A percentile compares a stretch with the other conserved stretches of the same genome.
Conservation (phyloP, 345 rosid genomes). For the Linum lewisii region DNA sequence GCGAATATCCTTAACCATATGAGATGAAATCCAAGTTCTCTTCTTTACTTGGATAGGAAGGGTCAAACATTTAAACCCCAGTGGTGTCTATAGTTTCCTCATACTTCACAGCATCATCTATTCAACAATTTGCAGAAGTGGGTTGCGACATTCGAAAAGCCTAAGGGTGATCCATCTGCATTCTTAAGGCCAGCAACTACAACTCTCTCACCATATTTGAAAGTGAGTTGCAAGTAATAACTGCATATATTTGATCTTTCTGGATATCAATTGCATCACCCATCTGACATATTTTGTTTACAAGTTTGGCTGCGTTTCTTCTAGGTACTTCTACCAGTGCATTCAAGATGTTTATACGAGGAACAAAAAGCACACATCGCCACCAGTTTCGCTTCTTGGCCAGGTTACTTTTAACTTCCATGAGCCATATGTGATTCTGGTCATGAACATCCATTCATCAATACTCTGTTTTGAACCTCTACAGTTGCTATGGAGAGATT, state of each 20-base stretch:
- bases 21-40: too few relatives aligned
- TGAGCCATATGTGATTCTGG: slow-evolving; percentile 1
- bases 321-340: slow-evolving; percentile 89
- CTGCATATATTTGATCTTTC: neutral
- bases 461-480: slow-evolving; percentile 13
- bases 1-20: too few relatives aligned
- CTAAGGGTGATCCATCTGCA: slow-evolving; percentile 92
- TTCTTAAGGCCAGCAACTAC: slow-evolving; percentile 81
- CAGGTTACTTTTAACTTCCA: slow-evolving; percentile 44
- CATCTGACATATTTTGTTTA: slow-evolving; percentile 11
- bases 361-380: slow-evolving; percentile 61
- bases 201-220: slow-evolving; percentile 79
- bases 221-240: slow-evolving; percentile 44
- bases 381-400: slow-evolving; percentile 91
- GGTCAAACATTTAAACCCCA: neutral
- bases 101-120: neutral
- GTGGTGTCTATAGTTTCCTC: neutral
- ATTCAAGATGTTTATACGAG: slow-evolving; percentile 47
- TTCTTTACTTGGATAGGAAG: too few relatives aligned
- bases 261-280: neutral
- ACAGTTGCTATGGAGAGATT: slow-evolving; percentile 88
- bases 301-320: slow-evolving; percentile 98
- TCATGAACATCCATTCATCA: slow-evolving; percentile 7
- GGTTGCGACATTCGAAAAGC: slow-evolving; percentile 96
- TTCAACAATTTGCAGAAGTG: slow-evolving; percentile 42